Base-by-base conservation (phyloP, 2,329 filamentous ascomycete species). In the Pestalotiopsis sp. region DNA sequence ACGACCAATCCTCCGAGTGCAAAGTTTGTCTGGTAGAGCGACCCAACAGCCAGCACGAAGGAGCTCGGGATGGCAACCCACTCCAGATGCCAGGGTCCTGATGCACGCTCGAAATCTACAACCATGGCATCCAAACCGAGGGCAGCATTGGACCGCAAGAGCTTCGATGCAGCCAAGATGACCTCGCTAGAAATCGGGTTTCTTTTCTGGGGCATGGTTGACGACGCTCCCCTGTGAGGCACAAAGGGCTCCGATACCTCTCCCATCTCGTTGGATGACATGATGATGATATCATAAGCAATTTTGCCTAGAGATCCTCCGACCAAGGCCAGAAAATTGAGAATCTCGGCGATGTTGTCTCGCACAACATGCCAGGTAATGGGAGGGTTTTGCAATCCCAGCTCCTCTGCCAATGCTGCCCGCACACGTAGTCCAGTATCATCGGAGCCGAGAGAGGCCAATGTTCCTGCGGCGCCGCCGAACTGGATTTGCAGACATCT, bases 321-420 rank as follows among this genome's bases (percentile, higher is more conserved):
- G 2, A 89, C 74, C 1, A 89, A 79, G 0, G 85, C 86, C 1
- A 89, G 81, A 68, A 84, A 85, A 68, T 86, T 87, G 13, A 83
- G 75, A 4, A 87, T 81, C 74, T 89, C 86, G 2, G 86, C 86
- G 1, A 89, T 76, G 0, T 80, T 83, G 71, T 89, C 87, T 6
- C 87, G 80, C 1, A 84, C 85, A 12, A 87, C 85, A 69, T 89
- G 86, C 87, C 86, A 89, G 1, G 86, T 88, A 57, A 89, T 87
- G 0, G 81, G 77, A 1, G 86, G 85, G 67, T 89, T 82, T 0
- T 73, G 69, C 0, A 89, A 74, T 0, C 79, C 81, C 1, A 89
- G 76, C 45, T 86, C 84, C 7, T 77, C 74, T 0, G 87, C 87
- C 60, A 89, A 78, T 2, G 81, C 79, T 60, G 82, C 83, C 1